Base-by-base conservation (phyloP, 345 rosid species). In the Citrus australasica region DNA sequence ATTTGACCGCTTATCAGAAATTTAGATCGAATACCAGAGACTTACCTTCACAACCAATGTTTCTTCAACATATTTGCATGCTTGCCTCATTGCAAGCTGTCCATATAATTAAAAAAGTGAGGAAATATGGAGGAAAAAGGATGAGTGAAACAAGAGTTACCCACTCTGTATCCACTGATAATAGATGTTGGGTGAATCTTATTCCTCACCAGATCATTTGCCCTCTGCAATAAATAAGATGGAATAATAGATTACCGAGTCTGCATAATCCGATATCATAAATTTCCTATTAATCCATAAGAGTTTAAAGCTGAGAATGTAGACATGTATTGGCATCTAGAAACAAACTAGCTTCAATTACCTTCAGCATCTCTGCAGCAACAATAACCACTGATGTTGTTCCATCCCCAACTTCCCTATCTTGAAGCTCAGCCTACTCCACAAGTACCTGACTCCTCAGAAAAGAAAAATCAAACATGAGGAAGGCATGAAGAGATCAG, bases 51-150 rank as follows among this genome's bases (percentile, higher is more conserved):
- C 91, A 40, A 91, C 95, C 81, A 96, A 83, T 79, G 94, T 96
- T 80, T 96, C 98, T 19, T 94, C 98, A 25, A 90, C 87, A 82
- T 94, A 96, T 80, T 94, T 94, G 87, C 98, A 92, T 63, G 97
- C 92, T 85, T 96, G 98, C 81, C 97, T 92, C 99, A 96, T 96
- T 2, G 99, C 98, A 82, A 96, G 93, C 98, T 96, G 94, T 58
- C 35, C 65, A 70, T 35, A 72, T 25, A 32, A 25, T 16, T 10
- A 33, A 72, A 74, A 69, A 22, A 32, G 80, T 30, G 48, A 81
- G 62, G 51, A 76, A 7, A 77, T 37, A 46, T 53, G 9, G 25
- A 21, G 28, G 40, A 16, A 17, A 65, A 55, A 75, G 69, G 64
- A 63, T 6, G 0, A 76, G 11, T 38, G 9, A 51, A 55, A 25